phyloP scores from a whole-genome alignment of 495 filamentous ascomycete genomes.

The Sporormia fimetaria region DNA sequence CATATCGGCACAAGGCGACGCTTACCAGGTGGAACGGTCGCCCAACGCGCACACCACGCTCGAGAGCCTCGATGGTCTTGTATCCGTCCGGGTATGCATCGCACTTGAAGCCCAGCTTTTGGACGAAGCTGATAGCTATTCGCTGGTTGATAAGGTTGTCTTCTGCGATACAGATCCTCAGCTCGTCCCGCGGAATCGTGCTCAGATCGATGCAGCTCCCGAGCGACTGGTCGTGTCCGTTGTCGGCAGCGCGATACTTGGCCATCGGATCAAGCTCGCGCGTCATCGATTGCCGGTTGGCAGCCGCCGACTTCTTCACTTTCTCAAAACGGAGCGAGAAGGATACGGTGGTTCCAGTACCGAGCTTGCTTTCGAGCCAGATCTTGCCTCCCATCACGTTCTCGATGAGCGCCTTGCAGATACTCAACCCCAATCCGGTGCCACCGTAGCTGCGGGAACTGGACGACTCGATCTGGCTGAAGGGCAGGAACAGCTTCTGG shows the following conservation, averaged over 20 bases:
- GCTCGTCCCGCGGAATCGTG: conserved; percentile 59
- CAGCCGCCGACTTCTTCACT: conserved; percentile 35
- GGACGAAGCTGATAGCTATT: conserved; percentile 82
- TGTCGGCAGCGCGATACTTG: conserved; percentile 43
- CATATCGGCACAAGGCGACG: not conserved
- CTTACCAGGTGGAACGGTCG: conserved; percentile 62
- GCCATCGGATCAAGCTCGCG: conserved; percentile 43
- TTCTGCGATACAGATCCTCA: conserved; percentile 81
- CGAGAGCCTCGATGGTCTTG: conserved; percentile 75
- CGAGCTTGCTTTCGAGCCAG: conserved; percentile 63
- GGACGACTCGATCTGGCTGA: conserved; percentile 79
- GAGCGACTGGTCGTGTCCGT: conserved; percentile 14
- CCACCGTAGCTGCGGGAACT: conserved; percentile 83
- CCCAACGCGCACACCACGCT: conserved; percentile 53
- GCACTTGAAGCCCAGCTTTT: conserved; percentile 66
- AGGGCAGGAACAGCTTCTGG: conserved; percentile 76
- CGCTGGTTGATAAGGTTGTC: conserved; percentile 80
- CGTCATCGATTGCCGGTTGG: conserved; percentile 11
- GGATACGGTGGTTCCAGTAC: conserved; percentile 70
- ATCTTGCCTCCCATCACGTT: conserved; percentile 80
- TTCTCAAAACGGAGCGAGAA: conserved; percentile 78
- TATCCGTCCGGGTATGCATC: conserved; percentile 78
- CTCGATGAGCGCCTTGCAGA: conserved; percentile 90
- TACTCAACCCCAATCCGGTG: conserved; percentile 79
- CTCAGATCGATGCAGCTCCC: conserved; percentile 43